A percentile compares a stretch with the other conserved stretches of the same genome.
Evolutionary conservation across 768 basidiomycete species (phyloP).

Genomic region (Termitomyces sp.): DNA sequence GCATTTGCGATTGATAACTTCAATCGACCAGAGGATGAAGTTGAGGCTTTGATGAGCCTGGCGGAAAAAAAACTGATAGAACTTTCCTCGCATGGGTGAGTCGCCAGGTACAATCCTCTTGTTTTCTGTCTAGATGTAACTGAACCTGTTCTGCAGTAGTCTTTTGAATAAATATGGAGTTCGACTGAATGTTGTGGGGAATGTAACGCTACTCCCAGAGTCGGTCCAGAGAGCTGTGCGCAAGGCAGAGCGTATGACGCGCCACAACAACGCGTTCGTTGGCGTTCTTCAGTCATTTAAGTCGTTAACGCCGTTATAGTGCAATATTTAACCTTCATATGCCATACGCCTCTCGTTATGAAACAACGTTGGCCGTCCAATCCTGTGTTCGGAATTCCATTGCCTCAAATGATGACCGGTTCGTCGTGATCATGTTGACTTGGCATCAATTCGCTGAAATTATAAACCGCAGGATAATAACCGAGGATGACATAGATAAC

Average conservation of each 20-base stretch:
- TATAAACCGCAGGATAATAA: conserved; percentile 31
- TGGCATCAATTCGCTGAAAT: background rate
- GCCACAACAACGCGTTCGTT: conserved; percentile 58
- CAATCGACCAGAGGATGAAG: no score
- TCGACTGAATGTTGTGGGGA: conserved; percentile 78
- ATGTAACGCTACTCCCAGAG: conserved; percentile 66
- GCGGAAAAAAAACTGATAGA: conserved; percentile 73
- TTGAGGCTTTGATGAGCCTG: conserved; percentile 87
- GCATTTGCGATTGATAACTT: conserved; percentile 98
- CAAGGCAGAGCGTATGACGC: conserved; percentile 74
- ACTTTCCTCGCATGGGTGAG: conserved; percentile 76
- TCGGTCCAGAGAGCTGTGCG: no score
- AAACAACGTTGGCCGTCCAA: no score
- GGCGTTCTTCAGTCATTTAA: background rate
- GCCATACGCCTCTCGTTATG: no score
- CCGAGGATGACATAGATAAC: conserved; percentile 60
- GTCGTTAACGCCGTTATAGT: conserved; percentile 29
- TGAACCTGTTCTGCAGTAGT: conserved; percentile 45
- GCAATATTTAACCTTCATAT: no score
- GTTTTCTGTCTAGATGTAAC: no score
- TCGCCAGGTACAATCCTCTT: conserved; percentile 2
- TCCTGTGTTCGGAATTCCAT: no score
- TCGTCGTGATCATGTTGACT: background rate
- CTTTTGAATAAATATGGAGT: conserved; percentile 80
- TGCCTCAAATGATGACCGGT: no score